These are phyloP conservation scores for Cordyceps javanica DNA, from an alignment of 2,329 filamentous ascomycete genomes.

Conservation along the genomic window DNA sequence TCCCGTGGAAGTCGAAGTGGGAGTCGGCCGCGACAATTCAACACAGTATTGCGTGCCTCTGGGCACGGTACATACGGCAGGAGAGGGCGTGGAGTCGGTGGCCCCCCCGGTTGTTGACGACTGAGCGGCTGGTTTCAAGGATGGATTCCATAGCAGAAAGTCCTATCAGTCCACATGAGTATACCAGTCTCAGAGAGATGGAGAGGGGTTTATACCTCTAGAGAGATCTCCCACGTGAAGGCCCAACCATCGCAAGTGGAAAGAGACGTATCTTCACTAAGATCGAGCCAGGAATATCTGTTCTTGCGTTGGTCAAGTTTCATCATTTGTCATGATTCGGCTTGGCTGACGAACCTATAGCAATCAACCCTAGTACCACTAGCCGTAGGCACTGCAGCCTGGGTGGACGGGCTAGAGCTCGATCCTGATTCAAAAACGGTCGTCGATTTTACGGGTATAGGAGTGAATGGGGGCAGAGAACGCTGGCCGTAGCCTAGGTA, in stretches of 20 bases:
- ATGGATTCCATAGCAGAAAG: neutral
- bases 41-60: neutral
- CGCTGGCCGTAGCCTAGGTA: neutral
- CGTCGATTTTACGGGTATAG: neutral
- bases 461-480: neutral
- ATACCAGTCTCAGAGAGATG: neutral
- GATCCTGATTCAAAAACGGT: neutral
- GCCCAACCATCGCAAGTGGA: neutral
- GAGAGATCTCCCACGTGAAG: neutral
- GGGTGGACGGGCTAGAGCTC: neutral
- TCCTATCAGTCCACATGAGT: neutral
- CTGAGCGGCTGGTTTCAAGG: neutral
- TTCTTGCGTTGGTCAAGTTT: neutral
- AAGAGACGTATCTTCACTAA: neutral
- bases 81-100: neutral
- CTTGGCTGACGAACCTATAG: neutral
- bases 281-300: neutral
- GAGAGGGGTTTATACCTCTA: neutral
- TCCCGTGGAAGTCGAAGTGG: neutral
- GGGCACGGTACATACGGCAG: neutral
- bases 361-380: neutral
- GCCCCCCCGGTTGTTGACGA: neutral
- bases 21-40: neutral
- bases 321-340: neutral
- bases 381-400: neutral